Base-by-base conservation (phyloP, 78 protist species). In the Tieghemostelium lacteum region DNA sequence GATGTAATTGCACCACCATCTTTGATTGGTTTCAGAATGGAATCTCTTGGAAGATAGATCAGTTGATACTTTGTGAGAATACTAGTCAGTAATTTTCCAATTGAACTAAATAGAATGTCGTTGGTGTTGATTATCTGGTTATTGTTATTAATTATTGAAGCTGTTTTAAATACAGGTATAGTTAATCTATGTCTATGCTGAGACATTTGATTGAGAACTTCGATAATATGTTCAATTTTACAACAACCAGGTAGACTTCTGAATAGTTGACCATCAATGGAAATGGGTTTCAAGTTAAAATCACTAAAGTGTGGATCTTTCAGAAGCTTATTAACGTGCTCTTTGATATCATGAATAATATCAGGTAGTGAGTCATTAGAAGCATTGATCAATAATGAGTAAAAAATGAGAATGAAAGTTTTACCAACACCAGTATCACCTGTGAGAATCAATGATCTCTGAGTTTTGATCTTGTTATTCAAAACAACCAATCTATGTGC, bases 361-460 rank as follows among this genome's bases (percentile, higher is more conserved):
- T 61, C 36, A 19, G 93, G 93, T 24, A 87, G 8, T 6, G 8
- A 34, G 29, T 70, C 24, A 24, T 55, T 28, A 8, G 26, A 37
- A 6, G 70, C 73, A 67, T 87, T 87, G 12, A 87, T 14, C 28
- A 87, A 20, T 4, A 60, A 17, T 14, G 87, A 66, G 20, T 75
- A 70, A 31, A 87, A 70, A 4, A 70, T 10, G 39, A 89, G 42
- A 20, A 89, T 60, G 26, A 54, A 78, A 1, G 89, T 71, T 50
- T 89, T 89, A 16, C 94, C 94, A 57, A 42, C 45, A 50, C 94
- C 94, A 31, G 94, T 89, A 33, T 73, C 94, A 34, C 94, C 94
- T n/a, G 71, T 66, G 14, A 89, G 33, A n/a, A 77, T 36, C 3
- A 89, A 1, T 1, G 73, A 70, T 65, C 62, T 36, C 22, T 78